Percentiles rank a stretch among this genome's conserved stretches.
phyloP scores from a whole-genome alignment of 129 eudicot species.

The Tanacetum coccineum region DNA sequence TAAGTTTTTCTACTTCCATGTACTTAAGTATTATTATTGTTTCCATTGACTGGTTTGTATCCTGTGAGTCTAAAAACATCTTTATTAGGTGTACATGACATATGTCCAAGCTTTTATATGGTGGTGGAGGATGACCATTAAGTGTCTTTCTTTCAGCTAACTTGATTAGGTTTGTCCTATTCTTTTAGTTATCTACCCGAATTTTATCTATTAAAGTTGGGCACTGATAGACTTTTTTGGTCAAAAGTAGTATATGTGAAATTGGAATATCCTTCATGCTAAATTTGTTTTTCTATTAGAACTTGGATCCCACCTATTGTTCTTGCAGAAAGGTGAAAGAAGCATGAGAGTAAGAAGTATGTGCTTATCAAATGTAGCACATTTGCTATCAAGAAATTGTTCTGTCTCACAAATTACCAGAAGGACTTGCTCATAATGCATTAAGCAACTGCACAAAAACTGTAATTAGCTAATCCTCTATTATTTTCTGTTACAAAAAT shows the following conservation, averaged over 20 bases:
- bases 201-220: background rate
- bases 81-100: slow-evolving; percentile 94
- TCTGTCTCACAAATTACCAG: background rate
- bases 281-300: too few relatives aligned
- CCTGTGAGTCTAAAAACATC: too few relatives aligned
- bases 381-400: slow-evolving; percentile 81
- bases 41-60: too few relatives aligned
- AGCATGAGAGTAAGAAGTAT: slow-evolving; percentile 78
- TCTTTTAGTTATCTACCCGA: background rate
- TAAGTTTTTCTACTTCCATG: too few relatives aligned
- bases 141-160: slow-evolving; percentile 91
- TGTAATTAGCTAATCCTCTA: too few relatives aligned
- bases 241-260: too few relatives aligned
- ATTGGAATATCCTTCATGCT: too few relatives aligned
- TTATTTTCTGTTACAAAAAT: background rate
- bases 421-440: too few relatives aligned
- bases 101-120: slow-evolving; percentile 87
- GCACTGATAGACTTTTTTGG: too few relatives aligned
- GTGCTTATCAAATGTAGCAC: slow-evolving; percentile 65
- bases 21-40: too few relatives aligned
- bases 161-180: slow-evolving; percentile 58
- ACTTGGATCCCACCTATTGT: too few relatives aligned
- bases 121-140: slow-evolving; percentile 97
- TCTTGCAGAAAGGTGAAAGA: slow-evolving; percentile 73
- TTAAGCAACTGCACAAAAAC: too few relatives aligned